Evolutionary conservation across 805 yeast species (phyloP).

Genomic region (Starmerella powellii): DNA sequence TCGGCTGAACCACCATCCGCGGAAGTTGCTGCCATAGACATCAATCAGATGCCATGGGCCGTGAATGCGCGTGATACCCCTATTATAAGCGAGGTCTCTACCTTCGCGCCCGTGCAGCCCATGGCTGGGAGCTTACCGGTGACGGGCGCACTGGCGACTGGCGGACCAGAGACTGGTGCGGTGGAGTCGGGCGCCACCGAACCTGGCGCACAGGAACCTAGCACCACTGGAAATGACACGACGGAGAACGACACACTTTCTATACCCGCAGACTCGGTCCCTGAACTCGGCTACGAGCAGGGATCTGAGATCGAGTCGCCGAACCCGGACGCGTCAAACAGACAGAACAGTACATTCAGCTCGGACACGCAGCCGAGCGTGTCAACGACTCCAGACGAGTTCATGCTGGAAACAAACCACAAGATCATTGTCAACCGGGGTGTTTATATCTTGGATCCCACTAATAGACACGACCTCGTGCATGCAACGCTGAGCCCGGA

Average conservation of each 20-base stretch:
- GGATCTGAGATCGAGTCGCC: not conserved
- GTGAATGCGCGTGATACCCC: conserved; percentile 1
- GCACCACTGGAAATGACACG: not conserved
- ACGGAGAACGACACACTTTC: not conserved
- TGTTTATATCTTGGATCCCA: conserved; percentile 21
- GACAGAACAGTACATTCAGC: conserved; percentile 1
- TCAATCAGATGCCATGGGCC: not conserved
- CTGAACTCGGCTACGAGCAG: not conserved
- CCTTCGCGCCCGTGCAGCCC: no score
- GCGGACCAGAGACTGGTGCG: no score
- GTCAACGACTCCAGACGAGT: conserved; percentile 1
- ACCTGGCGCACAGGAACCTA: not conserved
- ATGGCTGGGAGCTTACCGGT: no score
- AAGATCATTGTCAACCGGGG: conserved; percentile 18
- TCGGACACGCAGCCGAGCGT: not conserved
- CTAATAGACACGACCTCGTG: conserved; percentile 1
- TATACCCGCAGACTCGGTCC: no score
- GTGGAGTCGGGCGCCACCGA: no score
- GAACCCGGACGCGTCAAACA: not conserved
- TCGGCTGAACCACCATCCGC: no score
- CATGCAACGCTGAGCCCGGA: conserved; percentile 10
- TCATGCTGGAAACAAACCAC: conserved; percentile 7
- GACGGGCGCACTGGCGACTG: no score
- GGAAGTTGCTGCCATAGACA: not conserved
- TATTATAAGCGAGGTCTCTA: no score